Percentiles rank a stretch among this genome's conserved stretches.
Conservation (phyloP, 2,329 filamentous ascomycete genomes). For the Trichophyton schoenleinii region DNA sequence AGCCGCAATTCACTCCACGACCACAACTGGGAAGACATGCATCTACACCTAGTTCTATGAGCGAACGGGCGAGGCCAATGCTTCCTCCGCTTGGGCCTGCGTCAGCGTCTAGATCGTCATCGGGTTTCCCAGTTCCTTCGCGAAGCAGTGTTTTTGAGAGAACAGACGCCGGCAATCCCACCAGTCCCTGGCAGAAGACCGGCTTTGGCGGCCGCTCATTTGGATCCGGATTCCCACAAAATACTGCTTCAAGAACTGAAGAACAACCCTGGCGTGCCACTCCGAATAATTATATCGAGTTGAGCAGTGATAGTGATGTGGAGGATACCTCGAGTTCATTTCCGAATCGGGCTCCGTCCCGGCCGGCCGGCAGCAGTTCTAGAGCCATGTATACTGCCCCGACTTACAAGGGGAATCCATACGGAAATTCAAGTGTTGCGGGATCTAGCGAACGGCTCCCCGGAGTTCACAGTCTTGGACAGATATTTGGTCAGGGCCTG, state of each 20-base stretch:
- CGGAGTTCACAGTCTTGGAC: background rate
- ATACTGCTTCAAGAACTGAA: background rate
- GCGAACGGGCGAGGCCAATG: background rate
- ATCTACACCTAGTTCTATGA: background rate
- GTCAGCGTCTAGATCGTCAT: background rate
- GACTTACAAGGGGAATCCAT: background rate
- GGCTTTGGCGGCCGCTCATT: background rate
- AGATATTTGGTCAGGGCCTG: background rate
- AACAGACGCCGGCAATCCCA: background rate
- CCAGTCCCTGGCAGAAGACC: background rate
- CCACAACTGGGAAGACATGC: background rate
- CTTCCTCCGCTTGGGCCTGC: background rate
- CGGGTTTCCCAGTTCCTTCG: background rate
- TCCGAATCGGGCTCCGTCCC: background rate
- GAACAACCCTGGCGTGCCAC: background rate
- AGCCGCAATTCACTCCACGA: background rate
- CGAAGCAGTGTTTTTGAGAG: background rate
- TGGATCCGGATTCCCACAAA: background rate
- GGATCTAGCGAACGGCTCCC: background rate
- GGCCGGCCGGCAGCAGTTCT: background rate
- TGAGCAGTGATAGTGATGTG: conserved; percentile 11
- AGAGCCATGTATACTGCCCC: background rate
- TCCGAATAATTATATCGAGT: conserved; percentile 6
- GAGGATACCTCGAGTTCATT: background rate
- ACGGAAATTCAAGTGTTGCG: background rate